These are phyloP conservation scores for Boletus pseudopeckii DNA, from an alignment of 768 basidiomycete species.

Conservation along the genomic window DNA sequence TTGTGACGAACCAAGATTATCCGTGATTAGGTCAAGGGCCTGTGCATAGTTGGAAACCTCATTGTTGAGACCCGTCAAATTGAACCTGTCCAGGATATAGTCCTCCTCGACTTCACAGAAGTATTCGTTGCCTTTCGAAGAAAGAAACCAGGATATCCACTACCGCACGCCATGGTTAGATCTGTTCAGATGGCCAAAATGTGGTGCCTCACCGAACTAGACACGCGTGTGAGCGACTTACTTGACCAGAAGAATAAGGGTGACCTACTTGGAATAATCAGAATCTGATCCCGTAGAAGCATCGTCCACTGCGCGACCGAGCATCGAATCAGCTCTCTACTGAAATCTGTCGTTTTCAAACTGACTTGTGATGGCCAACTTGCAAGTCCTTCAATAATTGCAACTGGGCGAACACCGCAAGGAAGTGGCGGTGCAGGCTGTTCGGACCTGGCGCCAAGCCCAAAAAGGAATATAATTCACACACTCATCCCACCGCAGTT, in stretches of 20 bases:
- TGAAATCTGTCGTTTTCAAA: slow-evolving; percentile 14
- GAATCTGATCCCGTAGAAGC: slow-evolving; percentile 91
- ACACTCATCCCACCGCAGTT: neutral
- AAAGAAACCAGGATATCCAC: slow-evolving; percentile 99
- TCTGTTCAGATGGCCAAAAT: slow-evolving; percentile 4
- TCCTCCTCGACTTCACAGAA: slow-evolving; percentile 99
- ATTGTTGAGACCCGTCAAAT: slow-evolving; percentile 93
- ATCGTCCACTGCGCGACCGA: slow-evolving; percentile 66
- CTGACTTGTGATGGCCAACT: slow-evolving; percentile 22
- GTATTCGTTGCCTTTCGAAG: slow-evolving; percentile 98
- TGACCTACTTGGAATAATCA: slow-evolving; percentile 87
- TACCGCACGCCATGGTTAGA: slow-evolving; percentile 31
- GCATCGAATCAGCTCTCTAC: slow-evolving; percentile 30
- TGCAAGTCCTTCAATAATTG: slow-evolving; percentile 1
- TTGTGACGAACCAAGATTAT: slow-evolving; percentile 75
- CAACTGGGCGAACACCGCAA: neutral
- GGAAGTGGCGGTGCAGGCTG: slow-evolving; percentile 20
- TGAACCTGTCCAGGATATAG: slow-evolving; percentile 97
- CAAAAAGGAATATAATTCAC: slow-evolving; percentile 17
- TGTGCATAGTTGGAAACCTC: slow-evolving; percentile 94
- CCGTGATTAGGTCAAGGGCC: slow-evolving; percentile 94
- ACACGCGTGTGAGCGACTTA: slow-evolving; percentile 15
- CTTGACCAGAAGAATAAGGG: neutral
- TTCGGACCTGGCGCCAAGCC: neutral
- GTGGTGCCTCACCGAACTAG: slow-evolving; percentile 29